Evolutionary conservation across 2,329 filamentous ascomycete species (phyloP).

Genomic region (Claviceps maximensis): DNA sequence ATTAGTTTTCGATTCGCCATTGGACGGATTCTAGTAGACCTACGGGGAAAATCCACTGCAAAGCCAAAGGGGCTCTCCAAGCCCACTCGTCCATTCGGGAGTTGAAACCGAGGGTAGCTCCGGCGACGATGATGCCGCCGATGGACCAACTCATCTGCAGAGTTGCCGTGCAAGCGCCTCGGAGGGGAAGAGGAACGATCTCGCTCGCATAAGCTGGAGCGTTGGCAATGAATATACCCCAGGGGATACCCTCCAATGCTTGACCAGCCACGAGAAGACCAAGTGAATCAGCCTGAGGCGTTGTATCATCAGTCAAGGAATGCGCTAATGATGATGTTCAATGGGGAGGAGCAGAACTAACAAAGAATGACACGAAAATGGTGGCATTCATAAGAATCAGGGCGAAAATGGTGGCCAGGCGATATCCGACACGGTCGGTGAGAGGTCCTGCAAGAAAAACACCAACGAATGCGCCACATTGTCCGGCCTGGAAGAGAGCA

Average conservation of each 20-base stretch:
- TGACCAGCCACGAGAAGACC: constrained; percentile 34
- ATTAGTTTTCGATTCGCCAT: too few species aligned
- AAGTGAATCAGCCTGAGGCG: constrained; percentile 17
- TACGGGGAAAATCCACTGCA: constrained; percentile 43
- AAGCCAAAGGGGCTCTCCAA: constrained; percentile 34
- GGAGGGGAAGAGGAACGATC: constrained; percentile 42
- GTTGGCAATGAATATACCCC: constrained; percentile 52
- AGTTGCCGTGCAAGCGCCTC: constrained; percentile 44
- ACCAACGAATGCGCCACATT: constrained; percentile 22
- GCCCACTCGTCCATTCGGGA: constrained; percentile 14
- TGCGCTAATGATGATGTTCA: too few species aligned
- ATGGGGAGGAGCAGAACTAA: constrained; percentile 7
- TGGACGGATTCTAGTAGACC: too few species aligned
- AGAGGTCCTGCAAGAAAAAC: constrained; percentile 25
- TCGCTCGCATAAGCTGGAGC: constrained; percentile 47
- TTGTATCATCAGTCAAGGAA: not conserved
- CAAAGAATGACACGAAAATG: constrained; percentile 42
- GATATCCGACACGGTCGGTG: constrained; percentile 24
- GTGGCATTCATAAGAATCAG: constrained; percentile 26
- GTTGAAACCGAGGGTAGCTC: constrained; percentile 39
- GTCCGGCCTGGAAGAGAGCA: constrained; percentile 21
- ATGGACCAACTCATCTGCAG: constrained; percentile 54
- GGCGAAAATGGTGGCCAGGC: constrained; percentile 21
- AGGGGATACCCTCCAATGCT: constrained; percentile 44
- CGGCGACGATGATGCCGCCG: constrained; percentile 45